Conservation (phyloP, 352 stramenopile species). For the Phytophthora sansomeana region DNA sequence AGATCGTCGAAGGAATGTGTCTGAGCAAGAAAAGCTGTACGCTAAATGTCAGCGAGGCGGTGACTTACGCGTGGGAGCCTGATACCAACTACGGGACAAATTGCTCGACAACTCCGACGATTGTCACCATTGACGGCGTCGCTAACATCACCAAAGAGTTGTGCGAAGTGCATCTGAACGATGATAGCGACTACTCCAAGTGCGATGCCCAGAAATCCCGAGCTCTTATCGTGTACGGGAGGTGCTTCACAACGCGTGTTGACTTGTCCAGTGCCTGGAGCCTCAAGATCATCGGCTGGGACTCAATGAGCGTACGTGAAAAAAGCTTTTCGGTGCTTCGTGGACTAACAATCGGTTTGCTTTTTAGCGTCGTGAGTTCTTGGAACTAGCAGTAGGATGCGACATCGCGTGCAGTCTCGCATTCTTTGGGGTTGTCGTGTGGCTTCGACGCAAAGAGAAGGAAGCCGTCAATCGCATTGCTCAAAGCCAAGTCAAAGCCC, state of each 20-base stretch:
- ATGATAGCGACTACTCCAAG: slow-evolving; percentile 64
- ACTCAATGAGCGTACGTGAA: slow-evolving; percentile 70
- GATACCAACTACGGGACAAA: slow-evolving; percentile 46
- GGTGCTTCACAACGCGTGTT: slow-evolving; percentile 83
- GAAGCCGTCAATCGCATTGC: slow-evolving; percentile 65
- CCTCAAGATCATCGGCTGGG: slow-evolving; percentile 82
- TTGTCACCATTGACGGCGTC: slow-evolving; percentile 37
- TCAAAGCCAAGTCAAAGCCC: slow-evolving; percentile 70
- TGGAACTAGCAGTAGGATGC: slow-evolving; percentile 72
- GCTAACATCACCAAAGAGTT: slow-evolving; percentile 38
- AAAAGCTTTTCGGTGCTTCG: not conserved
- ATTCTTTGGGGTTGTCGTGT: slow-evolving; percentile 77
- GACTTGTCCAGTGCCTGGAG: slow-evolving; percentile 76
- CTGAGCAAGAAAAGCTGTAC: slow-evolving; percentile 72
- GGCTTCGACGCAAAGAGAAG: slow-evolving; percentile 79
- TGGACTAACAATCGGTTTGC: not conserved
- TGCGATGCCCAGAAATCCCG: slow-evolving; percentile 43
- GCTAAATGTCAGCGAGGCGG: slow-evolving; percentile 67
- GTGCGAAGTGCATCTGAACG: slow-evolving; percentile 53
- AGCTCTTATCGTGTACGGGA: slow-evolving; percentile 74
- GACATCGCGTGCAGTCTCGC: slow-evolving; percentile 73
- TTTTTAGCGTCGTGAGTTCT: slow-evolving; percentile 67
- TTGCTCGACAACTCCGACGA: slow-evolving; percentile 38
- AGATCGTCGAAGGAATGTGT: slow-evolving; percentile 79
- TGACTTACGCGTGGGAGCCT: slow-evolving; percentile 68